Percentiles rank a stretch among this genome's conserved stretches.
These are phyloP conservation scores for Datura wrightii DNA, from an alignment of 257 asterid species.

Conservation along the genomic window DNA sequence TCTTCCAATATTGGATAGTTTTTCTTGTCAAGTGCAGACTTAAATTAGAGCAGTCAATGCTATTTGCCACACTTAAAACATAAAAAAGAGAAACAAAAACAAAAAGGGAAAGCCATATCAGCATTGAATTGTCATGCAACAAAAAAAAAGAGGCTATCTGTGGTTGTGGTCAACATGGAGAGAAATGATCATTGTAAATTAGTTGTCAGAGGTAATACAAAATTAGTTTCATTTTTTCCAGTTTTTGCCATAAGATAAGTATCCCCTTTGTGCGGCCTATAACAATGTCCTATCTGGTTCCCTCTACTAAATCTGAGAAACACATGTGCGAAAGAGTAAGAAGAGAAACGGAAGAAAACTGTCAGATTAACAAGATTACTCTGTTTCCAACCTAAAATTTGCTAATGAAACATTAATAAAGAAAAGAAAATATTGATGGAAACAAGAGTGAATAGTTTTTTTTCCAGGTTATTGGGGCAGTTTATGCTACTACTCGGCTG, in stretches of 20 bases:
- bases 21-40: slow-evolving; percentile 1
- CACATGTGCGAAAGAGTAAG: slow-evolving; percentile 17
- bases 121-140: background rate
- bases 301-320: background rate
- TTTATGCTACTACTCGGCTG: background rate
- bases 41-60: slow-evolving; percentile 17
- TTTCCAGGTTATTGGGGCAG: background rate
- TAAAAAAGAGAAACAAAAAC: background rate
- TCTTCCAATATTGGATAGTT: background rate
- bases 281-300: background rate
- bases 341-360: background rate
- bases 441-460: background rate
- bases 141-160: background rate
- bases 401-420: background rate
- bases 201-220: background rate
- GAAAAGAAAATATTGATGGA: background rate
- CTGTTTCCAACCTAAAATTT: background rate
- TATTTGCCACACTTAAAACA: slow-evolving; percentile 5
- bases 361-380: background rate
- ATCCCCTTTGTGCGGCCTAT: background rate
- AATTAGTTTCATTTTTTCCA: background rate
- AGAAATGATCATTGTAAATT: background rate
- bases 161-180: background rate
- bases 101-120: background rate
- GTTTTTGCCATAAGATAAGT: background rate